Base-by-base conservation (phyloP, 164 flowering plant species). In the Liriodendron chinense region DNA sequence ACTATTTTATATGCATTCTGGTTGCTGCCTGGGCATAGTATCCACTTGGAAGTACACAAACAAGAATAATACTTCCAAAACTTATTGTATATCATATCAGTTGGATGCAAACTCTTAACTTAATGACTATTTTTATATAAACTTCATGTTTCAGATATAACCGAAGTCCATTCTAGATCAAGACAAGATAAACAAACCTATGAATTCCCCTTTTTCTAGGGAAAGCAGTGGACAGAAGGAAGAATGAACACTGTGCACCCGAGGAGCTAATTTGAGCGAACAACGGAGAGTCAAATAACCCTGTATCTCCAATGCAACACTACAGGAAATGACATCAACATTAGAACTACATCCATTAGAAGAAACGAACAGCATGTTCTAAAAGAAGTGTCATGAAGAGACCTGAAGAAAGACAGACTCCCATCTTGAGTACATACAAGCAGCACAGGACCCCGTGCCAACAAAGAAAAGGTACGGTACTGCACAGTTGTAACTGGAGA, bases 171-270 rank as follows among this genome's bases (percentile, higher is more conserved):
- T 25, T 48, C n/a, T 71, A 26, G 57, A 25, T 59, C 47, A 72
- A 65, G 67, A 72, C n/a, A 34, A 34, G 43, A 34, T n/a, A 80
- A 50, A 79, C 90, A 47, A 26, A 96, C 99, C 99, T 84, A 96
- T 88, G 70, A 84, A 96, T 80, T 96, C 98, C 78, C 99, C 99
- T 79, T 92, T 94, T 73, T 96, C 97, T 75, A 96, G 91, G 48
- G 99, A 96, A 78, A 96, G 94, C 68, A 96, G 77, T 47, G 99
- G 99, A 82, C 99, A 96, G 80, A 96, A 96, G 59, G 97, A 90
- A 80, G 94, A 98, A 53, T 84, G 94, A 24, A 94, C 89, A 71
- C 87, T 89, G 66, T 96, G 93, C 68, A 91, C 77, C 67, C 97
- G 86, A 74, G 98, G 90, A 82, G 89, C 79, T 77, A 96, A 84